Percentiles rank a stretch among this genome's conserved stretches.
Conservation (phyloP, 768 basidiomycete species). For the Gymnopilus junonius region DNA sequence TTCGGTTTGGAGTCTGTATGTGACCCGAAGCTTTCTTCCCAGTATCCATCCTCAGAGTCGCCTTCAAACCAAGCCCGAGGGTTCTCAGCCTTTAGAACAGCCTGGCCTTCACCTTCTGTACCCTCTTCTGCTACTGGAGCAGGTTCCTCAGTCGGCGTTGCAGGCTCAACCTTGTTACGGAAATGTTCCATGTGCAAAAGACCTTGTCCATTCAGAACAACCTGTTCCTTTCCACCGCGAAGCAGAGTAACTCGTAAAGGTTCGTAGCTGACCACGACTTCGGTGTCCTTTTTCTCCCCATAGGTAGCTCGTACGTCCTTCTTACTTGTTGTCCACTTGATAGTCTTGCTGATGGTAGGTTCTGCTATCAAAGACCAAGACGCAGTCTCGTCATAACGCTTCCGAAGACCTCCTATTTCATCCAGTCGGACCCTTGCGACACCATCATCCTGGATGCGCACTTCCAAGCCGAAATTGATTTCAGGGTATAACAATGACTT, state of each 20-base stretch:
- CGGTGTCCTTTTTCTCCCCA: conserved; percentile 63
- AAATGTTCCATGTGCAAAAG: conserved; percentile 99
- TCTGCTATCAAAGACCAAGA: conserved; percentile 85
- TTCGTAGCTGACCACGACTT: conserved; percentile 71
- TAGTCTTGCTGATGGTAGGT: conserved; percentile 61
- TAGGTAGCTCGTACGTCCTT: conserved; percentile 67
- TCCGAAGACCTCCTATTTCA: conserved; percentile 76
- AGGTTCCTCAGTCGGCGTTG: conserved; percentile 48
- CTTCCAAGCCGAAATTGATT: conserved; percentile 78
- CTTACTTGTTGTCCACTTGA: conserved; percentile 71
- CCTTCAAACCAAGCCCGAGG: conserved; percentile 87
- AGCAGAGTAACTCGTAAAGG: conserved; percentile 79
- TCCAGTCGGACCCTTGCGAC: conserved; percentile 94
- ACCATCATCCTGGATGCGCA: conserved; percentile 86
- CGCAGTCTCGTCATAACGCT: conserved; percentile 91
- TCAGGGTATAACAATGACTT: conserved; percentile 84
- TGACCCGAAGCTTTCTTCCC: conserved; percentile 86
- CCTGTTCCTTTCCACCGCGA: conserved; percentile 77
- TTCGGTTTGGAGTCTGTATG: conserved; percentile 97
- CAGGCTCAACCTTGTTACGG: conserved; percentile 60
- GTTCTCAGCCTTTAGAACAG: conserved; percentile 55
- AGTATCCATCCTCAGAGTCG: conserved; percentile 79
- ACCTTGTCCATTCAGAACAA: conserved; percentile 88
- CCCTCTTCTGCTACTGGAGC: conserved; percentile 47
- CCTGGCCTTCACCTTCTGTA: conserved; percentile 43